Conservation (phyloP, 345 rosid genomes). For the Gynandropsis gynandra region DNA sequence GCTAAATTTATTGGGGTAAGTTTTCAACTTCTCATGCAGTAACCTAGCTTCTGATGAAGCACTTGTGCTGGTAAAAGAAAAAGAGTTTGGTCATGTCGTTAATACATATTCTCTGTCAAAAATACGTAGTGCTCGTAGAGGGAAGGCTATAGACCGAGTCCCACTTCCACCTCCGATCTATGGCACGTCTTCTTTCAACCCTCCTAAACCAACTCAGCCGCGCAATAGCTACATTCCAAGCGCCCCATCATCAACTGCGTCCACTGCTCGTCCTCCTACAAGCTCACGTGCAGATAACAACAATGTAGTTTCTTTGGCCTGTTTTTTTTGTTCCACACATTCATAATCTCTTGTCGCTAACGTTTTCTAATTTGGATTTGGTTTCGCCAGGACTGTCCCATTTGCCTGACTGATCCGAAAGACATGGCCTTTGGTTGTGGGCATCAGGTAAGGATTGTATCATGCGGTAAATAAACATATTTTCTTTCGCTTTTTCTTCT, state of each 20-base stretch:
- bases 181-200: constrained; percentile 24
- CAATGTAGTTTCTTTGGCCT: constrained; percentile 24
- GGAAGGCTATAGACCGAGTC: constrained; percentile 38
- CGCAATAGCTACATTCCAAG: constrained; percentile 38
- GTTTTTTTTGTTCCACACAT: background rate
- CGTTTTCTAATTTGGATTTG: background rate
- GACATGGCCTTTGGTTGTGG: constrained; percentile 82
- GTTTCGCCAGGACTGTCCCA: constrained; percentile 46
- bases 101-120: background rate
- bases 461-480: no score
- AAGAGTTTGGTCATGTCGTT: background rate
- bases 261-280: constrained; percentile 31
- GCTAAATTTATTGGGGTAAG: constrained; percentile 51
- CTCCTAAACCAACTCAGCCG: constrained; percentile 32
- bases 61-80: background rate
- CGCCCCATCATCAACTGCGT: constrained; percentile 34
- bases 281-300: constrained; percentile 39
- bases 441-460: constrained; percentile 50
- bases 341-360: background rate
- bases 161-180: constrained; percentile 55
- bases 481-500: background rate
- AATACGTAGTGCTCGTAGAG: constrained; percentile 30
- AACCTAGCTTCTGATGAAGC: background rate
- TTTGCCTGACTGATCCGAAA: constrained; percentile 50
- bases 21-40: constrained; percentile 1